Percentiles rank a stretch among this genome's conserved stretches.
phyloP scores from a whole-genome alignment of 140 eudicot species.

The Flaveria floridana region DNA sequence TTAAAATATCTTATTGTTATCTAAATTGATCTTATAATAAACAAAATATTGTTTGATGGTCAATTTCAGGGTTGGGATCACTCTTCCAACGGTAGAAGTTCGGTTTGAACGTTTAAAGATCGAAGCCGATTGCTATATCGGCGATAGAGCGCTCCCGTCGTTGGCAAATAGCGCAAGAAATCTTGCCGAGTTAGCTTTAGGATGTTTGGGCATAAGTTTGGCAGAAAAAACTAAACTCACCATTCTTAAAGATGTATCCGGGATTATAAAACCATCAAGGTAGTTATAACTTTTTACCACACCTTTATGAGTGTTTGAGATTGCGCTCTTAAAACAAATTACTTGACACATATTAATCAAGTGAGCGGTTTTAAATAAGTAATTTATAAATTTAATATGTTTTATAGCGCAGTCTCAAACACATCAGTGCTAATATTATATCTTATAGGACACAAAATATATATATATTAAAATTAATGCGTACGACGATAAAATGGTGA shows the following conservation, averaged over 20 bases:
- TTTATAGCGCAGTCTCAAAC: background rate
- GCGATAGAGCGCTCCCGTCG: conserved; percentile 88
- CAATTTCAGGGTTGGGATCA: conserved; percentile 74
- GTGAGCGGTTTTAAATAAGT: background rate
- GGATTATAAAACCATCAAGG: conserved; percentile 92
- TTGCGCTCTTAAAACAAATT: background rate
- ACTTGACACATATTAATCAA: background rate
- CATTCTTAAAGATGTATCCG: conserved; percentile 78
- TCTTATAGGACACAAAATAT: background rate
- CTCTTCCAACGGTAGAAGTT: conserved; percentile 82
- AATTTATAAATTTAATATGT: background rate
- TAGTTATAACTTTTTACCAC: conserved; percentile 8
- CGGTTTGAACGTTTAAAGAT: conserved; percentile 63
- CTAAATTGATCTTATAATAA: background rate
- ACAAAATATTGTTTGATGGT: conserved; percentile 4
- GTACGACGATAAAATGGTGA: conserved; percentile 2
- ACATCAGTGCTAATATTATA: background rate
- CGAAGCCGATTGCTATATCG: conserved; percentile 76
- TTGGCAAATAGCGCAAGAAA: conserved; percentile 70
- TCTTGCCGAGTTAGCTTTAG: conserved; percentile 48
- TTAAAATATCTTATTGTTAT: conserved; percentile 4
- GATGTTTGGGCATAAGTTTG: conserved; percentile 52
- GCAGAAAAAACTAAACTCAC: conserved; percentile 73
- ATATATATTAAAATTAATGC: background rate
- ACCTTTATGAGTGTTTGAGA: background rate